phyloP scores from a whole-genome alignment of 306 rosid species.

The Medicago ruthenica region DNA sequence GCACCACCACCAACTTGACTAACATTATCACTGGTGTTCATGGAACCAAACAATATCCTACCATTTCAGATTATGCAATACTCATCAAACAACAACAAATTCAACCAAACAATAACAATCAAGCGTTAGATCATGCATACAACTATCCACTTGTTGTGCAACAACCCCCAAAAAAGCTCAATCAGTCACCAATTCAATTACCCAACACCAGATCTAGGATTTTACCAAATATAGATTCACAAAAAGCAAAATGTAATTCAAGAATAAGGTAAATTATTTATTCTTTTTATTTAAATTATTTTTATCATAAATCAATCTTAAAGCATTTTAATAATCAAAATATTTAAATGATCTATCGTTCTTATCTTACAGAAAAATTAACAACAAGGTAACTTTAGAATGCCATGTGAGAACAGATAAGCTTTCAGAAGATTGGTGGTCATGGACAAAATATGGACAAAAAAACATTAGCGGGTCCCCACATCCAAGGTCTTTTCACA shows the following conservation, averaged over 20 bases:
- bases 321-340: background rate
- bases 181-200: slow-evolving; percentile 7
- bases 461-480: background rate
- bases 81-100: too few species aligned
- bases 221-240: too few species aligned
- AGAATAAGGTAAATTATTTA: background rate
- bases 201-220: too few species aligned
- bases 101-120: too few species aligned
- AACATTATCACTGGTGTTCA: too few species aligned
- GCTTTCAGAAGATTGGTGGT: background rate
- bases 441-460: background rate
- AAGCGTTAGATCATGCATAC: background rate
- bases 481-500: background rate
- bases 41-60: too few species aligned
- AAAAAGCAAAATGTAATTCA: background rate
- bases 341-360: background rate
- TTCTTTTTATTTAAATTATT: background rate
- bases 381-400: background rate
- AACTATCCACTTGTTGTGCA: background rate
- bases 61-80: too few species aligned
- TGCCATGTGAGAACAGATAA: background rate
- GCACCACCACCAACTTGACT: too few species aligned
- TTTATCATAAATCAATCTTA: background rate
- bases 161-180: background rate
- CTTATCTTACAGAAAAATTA: background rate